These are phyloP conservation scores for Cucumis cinereus DNA, from an alignment of 306 rosid genomes.

Conservation along the genomic window DNA sequence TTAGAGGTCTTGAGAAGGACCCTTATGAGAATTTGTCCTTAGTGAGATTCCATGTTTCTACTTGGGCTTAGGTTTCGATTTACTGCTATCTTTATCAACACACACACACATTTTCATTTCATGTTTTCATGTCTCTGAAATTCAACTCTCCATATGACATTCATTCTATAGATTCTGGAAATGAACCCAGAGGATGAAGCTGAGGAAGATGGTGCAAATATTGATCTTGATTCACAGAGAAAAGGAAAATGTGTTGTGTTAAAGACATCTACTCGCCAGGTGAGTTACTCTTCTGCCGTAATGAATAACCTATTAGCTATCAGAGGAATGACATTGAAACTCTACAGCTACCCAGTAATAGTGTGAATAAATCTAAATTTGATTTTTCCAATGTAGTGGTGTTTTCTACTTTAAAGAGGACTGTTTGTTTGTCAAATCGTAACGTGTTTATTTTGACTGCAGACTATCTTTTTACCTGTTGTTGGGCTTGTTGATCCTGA, in stretches of 20 bases:
- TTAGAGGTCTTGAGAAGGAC: no score
- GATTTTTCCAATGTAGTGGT: not conserved
- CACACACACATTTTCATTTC: not conserved
- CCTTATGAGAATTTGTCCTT: no score
- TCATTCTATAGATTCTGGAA: slow-evolving; percentile 54
- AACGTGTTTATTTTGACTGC: slow-evolving; percentile 25
- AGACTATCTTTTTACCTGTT: slow-evolving; percentile 96
- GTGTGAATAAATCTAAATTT: not conserved
- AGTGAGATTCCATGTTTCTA: no score
- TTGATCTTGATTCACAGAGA: slow-evolving; percentile 91
- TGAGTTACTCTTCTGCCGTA: not conserved
- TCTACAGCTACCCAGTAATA: not conserved
- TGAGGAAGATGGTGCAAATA: slow-evolving; percentile 91
- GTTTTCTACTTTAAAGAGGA: not conserved
- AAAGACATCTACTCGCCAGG: slow-evolving; percentile 94
- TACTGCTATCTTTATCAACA: no score
- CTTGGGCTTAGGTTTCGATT: no score
- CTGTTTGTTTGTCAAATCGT: not conserved
- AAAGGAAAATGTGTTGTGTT: slow-evolving; percentile 92
- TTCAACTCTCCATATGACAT: not conserved
- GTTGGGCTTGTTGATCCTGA: slow-evolving; percentile 93
- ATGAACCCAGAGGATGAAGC: slow-evolving; percentile 98
- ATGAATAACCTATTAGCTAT: not conserved
- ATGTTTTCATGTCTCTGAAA: not conserved
- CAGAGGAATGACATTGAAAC: not conserved